Percentiles rank a stretch among this genome's conserved stretches.
Conservation (phyloP, 2,329 filamentous ascomycete genomes). For the Macrophomina phaseolina region DNA sequence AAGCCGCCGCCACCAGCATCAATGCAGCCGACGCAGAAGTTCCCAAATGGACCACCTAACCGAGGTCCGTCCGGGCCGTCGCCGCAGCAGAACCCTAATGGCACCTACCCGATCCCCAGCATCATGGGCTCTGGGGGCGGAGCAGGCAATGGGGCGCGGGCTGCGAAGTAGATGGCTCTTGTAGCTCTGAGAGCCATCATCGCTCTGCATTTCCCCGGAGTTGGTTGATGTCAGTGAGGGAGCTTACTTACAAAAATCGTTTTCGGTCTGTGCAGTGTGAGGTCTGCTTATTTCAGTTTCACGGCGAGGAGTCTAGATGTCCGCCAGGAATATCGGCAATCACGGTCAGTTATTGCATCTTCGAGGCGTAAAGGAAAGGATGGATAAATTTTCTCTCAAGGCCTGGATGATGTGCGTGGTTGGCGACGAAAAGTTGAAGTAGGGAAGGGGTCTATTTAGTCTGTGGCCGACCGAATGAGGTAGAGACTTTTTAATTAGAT, state of each 20-base stretch:
- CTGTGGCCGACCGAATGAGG: neutral
- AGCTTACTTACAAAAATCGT: conserved; percentile 12
- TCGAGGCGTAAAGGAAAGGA: conserved; percentile 22
- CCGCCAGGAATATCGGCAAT: conserved; percentile 22
- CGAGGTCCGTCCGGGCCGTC: conserved; percentile 7
- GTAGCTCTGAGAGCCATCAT: conserved; percentile 8
- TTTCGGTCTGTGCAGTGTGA: conserved; percentile 7
- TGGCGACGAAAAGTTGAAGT: conserved; percentile 24
- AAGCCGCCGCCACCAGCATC: conserved; percentile 58
- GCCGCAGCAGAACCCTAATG: conserved; percentile 19
- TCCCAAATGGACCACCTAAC: conserved; percentile 27
- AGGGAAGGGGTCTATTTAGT: neutral
- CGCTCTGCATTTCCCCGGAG: conserved; percentile 19
- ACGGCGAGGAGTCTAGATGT: conserved; percentile 25
- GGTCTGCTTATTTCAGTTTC: conserved; percentile 17
- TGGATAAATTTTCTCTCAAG: conserved; percentile 14
- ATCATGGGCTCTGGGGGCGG: conserved; percentile 22
- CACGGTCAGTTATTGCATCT: conserved; percentile 26
- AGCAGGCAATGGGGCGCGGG: conserved; percentile 21
- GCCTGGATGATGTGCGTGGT: conserved; percentile 24
- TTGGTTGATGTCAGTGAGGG: conserved; percentile 11
- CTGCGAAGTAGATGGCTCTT: conserved; percentile 20
- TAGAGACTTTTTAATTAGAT: conserved; percentile 22
- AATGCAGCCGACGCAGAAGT: conserved; percentile 39
- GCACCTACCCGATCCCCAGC: conserved; percentile 26